A percentile compares a stretch with the other conserved stretches of the same genome.
Conservation (phyloP, 352 stramenopile genomes). For the Pythium dissimile region DNA sequence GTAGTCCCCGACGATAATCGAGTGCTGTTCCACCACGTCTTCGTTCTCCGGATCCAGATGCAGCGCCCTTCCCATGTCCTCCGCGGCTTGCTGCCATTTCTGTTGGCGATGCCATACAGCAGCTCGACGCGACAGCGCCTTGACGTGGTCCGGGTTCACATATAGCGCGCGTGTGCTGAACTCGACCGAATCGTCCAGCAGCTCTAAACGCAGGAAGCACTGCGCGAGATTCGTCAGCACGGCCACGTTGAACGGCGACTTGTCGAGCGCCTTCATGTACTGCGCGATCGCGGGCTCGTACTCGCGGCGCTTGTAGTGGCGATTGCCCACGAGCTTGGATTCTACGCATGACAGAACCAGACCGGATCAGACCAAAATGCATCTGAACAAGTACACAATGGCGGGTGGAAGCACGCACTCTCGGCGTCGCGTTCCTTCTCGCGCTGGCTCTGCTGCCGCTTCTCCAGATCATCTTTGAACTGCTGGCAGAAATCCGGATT, state of each 20-base stretch:
- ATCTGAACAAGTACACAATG: neutral
- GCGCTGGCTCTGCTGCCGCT: conserved; percentile 50
- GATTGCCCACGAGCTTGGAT: conserved; percentile 54
- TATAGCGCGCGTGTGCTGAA: conserved; percentile 68
- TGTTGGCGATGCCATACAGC: conserved; percentile 47
- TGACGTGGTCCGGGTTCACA: conserved; percentile 51
- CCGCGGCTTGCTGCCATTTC: conserved; percentile 40
- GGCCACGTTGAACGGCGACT: conserved; percentile 51
- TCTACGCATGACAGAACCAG: conserved; percentile 27
- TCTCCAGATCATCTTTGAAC: conserved; percentile 69
- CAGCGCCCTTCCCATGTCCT: conserved; percentile 53
- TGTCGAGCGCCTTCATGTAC: conserved; percentile 68
- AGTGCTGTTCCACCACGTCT: conserved; percentile 69
- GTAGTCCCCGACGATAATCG: conserved; percentile 68
- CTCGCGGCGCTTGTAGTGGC: conserved; percentile 53
- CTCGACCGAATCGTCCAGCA: conserved; percentile 58
- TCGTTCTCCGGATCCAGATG: conserved; percentile 41
- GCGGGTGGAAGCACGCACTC: conserved; percentile 42
- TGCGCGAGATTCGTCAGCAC: conserved; percentile 76
- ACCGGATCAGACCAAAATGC: neutral
- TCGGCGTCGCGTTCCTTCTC: conserved; percentile 49
- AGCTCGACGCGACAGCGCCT: conserved; percentile 64
- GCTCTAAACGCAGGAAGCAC: conserved; percentile 44
- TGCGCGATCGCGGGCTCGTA: conserved; percentile 48
- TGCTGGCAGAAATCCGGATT: conserved; percentile 80